Evolutionary conservation across 2,329 filamentous ascomycete species (phyloP), one percentile per base, ranked within the genome.

Genomic region (Trichoderma koningii): DNA sequence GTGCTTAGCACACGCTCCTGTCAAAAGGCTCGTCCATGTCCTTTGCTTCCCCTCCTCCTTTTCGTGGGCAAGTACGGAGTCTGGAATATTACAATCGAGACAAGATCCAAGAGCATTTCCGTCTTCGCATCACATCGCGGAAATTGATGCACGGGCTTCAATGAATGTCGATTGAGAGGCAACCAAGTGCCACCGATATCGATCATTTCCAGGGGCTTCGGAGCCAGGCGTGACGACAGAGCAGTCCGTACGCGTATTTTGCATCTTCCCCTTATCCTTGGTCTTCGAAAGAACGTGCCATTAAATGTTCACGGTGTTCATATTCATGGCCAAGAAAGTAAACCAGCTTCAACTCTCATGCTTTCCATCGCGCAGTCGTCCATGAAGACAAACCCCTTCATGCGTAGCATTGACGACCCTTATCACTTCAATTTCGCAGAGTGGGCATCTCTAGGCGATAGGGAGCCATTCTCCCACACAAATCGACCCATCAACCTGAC

Each of bases 121-220:
- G 23, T 55, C 41, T 26, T 47, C 10, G 50, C 50, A 47, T 63
- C 60, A 44, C 45, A 21, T 23, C 60, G 38, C 60, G 60, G 60
- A 63, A 41, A 63, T 63, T 63, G 59, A 34, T 55, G 14, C 19
- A 63, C 34, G 45, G 53, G 60, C 50, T 63, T 55, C 12, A 12
- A 38, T 30, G 28, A 7, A 30, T 4, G 12, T 14, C 5, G 48
- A 55, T 63, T 55, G 23, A 41, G 26, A 47, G 44, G 41, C 34
- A 26, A 26, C n/a, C 26, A 10, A 26, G 23, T 26, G 60, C 41
- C 50, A 21, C 26, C 34, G 12, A 41, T 60, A 12, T 38, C 38
- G 14, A 12, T 38, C 38, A n/a, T 47, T 60, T 47, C 41, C 56
- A 60, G 56, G 56, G 56, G 56, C 26, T 41, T 60, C 56, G 56